A percentile compares a stretch with the other conserved stretches of the same genome.
Evolutionary conservation across 306 rosid species (phyloP).

Genomic region (Acmispon strigosus): DNA sequence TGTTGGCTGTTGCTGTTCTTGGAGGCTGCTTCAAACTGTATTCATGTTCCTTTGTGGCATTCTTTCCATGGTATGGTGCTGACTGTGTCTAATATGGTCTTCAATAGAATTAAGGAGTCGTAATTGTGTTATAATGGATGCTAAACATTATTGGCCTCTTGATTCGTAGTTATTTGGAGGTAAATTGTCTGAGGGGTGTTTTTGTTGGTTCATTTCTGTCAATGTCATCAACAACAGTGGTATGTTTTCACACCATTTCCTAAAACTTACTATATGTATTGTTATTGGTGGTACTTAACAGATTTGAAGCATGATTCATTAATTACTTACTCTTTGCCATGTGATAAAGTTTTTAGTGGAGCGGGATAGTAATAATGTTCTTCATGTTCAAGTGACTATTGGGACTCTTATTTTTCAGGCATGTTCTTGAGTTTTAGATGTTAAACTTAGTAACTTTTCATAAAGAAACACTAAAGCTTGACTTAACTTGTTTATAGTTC

Average conservation of each 20-base stretch:
- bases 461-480: conserved; percentile 1
- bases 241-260: conserved; percentile 27
- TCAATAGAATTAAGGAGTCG: no score
- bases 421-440: conserved; percentile 12
- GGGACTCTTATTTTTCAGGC: conserved; percentile 99
- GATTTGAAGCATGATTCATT: no score
- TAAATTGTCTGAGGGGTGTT: no score
- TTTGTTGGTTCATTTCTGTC: no score
- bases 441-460: conserved; percentile 1
- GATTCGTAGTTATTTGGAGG: no score
- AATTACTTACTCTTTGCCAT: no score
- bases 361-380: no score
- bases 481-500: conserved; percentile 12
- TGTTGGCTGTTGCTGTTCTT: conserved; percentile 82
- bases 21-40: conserved; percentile 84
- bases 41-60: conserved; percentile 82
- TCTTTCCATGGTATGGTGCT: no score
- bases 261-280: background rate
- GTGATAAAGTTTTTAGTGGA: no score
- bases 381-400: conserved; percentile 91
- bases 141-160: conserved; percentile 7
- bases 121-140: no score
- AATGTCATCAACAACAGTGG: conserved; percentile 97
- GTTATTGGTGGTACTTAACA: background rate
- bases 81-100: no score